Evolutionary conservation across 495 filamentous ascomycete species (phyloP), one percentile per base, ranked within the genome.

Genomic region (Xylaria sp.): DNA sequence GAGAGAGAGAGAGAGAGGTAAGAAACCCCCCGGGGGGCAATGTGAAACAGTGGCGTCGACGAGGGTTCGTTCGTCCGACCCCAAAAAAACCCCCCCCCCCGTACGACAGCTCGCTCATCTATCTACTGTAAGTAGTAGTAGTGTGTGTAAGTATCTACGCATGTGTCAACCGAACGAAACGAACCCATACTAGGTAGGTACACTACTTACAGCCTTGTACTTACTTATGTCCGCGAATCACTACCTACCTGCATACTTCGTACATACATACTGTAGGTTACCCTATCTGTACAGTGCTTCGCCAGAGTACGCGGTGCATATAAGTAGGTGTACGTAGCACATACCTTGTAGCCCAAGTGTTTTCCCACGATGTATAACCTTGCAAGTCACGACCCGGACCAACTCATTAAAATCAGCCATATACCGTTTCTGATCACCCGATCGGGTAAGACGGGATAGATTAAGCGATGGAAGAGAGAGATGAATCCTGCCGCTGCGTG

Each of bases 41-140:
- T 33, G 11, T 66, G 62, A 66, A 66, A 66, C 62, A 37, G 44
- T 66, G 62, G 62, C 62, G 62, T 52, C 11, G 43, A 46, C 62
- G 59, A 41, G 37, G 35, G 59, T 62, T 62, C 57, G 59, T 43
- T 37, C 59, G 59, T 43, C 31, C 57, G 5, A 7, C 53, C 53
- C 53, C 17, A 58, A 58, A 58, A n/a, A n/a, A n/a, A n/a, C n/a
- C n/a, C n/a, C n/a, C n/a, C n/a, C n/a, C n/a, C n/a, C n/a, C n/a
- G n/a, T n/a, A n/a, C n/a, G n/a, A n/a, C n/a, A n/a, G n/a, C n/a
- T n/a, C n/a, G n/a, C n/a, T n/a, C n/a, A n/a, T n/a, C n/a, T n/a
- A n/a, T n/a, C n/a, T n/a, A n/a, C n/a, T n/a, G n/a, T n/a, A n/a
- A n/a, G n/a, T n/a, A n/a, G n/a, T n/a, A n/a, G n/a, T n/a, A n/a